A percentile compares a stretch with the other conserved stretches of the same genome.
phyloP scores from a whole-genome alignment of 2,329 filamentous ascomycete species.

The Raffaelea ambrosiae region DNA sequence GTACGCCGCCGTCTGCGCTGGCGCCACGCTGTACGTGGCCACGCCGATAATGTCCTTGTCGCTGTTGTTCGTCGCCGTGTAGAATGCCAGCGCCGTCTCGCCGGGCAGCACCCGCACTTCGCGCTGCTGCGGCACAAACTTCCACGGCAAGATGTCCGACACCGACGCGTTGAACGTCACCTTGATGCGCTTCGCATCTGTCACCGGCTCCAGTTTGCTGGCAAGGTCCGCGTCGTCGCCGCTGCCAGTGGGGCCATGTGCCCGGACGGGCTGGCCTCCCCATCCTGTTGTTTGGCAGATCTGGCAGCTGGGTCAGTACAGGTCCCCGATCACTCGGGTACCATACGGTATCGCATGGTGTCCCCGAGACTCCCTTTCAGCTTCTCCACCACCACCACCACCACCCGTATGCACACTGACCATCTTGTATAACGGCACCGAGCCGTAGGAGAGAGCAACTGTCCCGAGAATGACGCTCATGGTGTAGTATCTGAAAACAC shows the following conservation, averaged over 20 bases:
- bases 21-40: slow-evolving; percentile 94
- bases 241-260: slow-evolving; percentile 55
- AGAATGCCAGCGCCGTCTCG: slow-evolving; percentile 94
- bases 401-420: slow-evolving; percentile 28
- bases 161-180: slow-evolving; percentile 96
- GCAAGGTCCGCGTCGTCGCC: slow-evolving; percentile 55
- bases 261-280: slow-evolving; percentile 87
- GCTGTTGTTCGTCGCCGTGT: slow-evolving; percentile 88
- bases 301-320: slow-evolving; percentile 26
- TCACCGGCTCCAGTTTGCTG: slow-evolving; percentile 71
- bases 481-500: slow-evolving; percentile 41
- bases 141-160: slow-evolving; percentile 93
- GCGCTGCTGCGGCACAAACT: slow-evolving; percentile 92
- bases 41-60: slow-evolving; percentile 94
- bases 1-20: slow-evolving; percentile 90
- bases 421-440: slow-evolving; percentile 83
- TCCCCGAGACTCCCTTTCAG: no score
- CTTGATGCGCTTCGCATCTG: slow-evolving; percentile 71
- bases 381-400: no score
- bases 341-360: no score
- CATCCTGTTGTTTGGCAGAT: slow-evolving; percentile 83
- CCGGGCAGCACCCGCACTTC: slow-evolving; percentile 93
- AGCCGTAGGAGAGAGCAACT: slow-evolving; percentile 72
- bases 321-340: neutral
- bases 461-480: slow-evolving; percentile 72